Conservation (phyloP, 225 moss, liverwort and hornwort species). For the Antitrichia curtipendula region DNA sequence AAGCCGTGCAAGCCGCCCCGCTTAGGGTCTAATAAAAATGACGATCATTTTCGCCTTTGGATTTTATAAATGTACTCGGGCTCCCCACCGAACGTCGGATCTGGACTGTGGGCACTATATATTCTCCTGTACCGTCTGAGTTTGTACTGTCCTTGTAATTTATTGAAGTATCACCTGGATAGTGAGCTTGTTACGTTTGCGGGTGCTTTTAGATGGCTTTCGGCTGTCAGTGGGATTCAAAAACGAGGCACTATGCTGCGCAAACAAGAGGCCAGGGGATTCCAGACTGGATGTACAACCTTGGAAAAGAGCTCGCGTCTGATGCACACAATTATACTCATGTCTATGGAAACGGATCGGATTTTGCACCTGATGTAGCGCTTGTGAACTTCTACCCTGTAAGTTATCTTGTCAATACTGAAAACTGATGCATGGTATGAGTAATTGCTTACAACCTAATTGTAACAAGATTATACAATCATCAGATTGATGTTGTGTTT, state of each 20-base stretch:
- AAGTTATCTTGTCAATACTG: neutral
- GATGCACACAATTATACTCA: constrained; percentile 36
- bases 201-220: constrained; percentile 56
- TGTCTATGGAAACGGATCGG: constrained; percentile 23
- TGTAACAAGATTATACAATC: neutral
- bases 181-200: neutral
- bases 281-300: constrained; percentile 66
- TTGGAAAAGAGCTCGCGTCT: constrained; percentile 48
- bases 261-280: constrained; percentile 14
- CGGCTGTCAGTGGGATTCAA: constrained; percentile 57
- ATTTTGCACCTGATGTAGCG: constrained; percentile 61
- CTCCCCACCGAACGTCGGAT: neutral
- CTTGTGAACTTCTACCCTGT: constrained; percentile 88
- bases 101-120: neutral
- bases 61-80: neutral
- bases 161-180: neutral
- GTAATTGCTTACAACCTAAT: neutral
- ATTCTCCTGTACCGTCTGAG: neutral
- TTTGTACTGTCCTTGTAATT: neutral
- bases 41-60: neutral
- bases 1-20: neutral
- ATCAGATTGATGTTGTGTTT: neutral
- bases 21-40: neutral
- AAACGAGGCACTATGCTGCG: constrained; percentile 46
- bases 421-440: neutral